Conservation (phyloP, 306 rosid species). For the Dalbergia cochinchinensis region DNA sequence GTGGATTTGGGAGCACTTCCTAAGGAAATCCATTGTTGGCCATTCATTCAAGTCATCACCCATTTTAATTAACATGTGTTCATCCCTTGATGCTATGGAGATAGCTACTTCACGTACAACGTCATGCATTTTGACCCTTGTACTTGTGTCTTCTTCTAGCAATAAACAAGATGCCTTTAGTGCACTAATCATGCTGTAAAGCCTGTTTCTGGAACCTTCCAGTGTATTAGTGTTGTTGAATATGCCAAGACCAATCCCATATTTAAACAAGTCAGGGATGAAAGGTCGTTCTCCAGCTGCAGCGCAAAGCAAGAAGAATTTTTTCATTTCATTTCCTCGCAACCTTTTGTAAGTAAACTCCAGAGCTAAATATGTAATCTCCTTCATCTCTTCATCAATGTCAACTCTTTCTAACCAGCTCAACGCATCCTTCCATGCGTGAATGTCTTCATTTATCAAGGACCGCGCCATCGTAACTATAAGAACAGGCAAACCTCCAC, state of each 20-base stretch:
- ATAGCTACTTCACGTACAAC: conserved; percentile 25
- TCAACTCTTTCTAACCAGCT: background rate
- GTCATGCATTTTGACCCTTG: conserved; percentile 13
- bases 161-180: conserved; percentile 29
- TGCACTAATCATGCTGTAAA: background rate
- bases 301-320: conserved; percentile 28
- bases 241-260: conserved; percentile 29
- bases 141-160: background rate
- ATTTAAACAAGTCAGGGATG: background rate
- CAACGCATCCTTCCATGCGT: conserved; percentile 25
- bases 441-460: background rate
- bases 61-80: background rate
- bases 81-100: background rate
- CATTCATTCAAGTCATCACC: background rate
- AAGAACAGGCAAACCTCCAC: conserved; percentile 24
- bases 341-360: conserved; percentile 27
- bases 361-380: conserved; percentile 6
- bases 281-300: fast-evolving
- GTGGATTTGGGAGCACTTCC: background rate
- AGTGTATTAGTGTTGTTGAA: background rate
- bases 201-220: background rate
- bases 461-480: background rate
- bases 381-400: background rate
- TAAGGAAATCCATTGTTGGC: background rate
- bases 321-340: background rate